Conservation (phyloP, 2,329 filamentous ascomycete species). For the Pestalotiopsis sp. region DNA sequence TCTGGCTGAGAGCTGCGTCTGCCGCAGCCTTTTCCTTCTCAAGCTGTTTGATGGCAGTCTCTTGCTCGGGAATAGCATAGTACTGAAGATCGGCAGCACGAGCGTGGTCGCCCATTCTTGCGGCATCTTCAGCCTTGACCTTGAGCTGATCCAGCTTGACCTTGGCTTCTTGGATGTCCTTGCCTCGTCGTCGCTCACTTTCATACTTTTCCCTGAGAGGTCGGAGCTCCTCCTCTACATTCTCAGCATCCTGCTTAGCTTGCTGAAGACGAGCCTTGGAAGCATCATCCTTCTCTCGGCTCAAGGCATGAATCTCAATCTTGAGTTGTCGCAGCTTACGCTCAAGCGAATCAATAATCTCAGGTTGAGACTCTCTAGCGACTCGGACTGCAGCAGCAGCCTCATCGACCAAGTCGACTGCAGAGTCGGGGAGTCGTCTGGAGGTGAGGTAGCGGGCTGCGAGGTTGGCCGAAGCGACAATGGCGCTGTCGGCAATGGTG, state of each 20-base stretch:
- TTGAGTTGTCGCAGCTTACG: conserved; percentile 86
- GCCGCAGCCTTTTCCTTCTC: conserved; percentile 80
- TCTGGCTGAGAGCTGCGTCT: conserved; percentile 69
- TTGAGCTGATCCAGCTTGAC: conserved; percentile 90
- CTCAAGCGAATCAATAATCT: conserved; percentile 93
- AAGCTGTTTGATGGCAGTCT: conserved; percentile 76
- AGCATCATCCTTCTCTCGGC: conserved; percentile 92
- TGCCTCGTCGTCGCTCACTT: conserved; percentile 86
- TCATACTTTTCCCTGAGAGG: conserved; percentile 96
- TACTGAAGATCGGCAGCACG: conserved; percentile 95
- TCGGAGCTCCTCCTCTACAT: conserved; percentile 89
- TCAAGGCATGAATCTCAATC: conserved; percentile 95
- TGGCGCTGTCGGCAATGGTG: conserved; percentile 90
- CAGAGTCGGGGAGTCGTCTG: conserved; percentile 90
- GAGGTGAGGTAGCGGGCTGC: conserved; percentile 92
- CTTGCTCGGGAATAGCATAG: conserved; percentile 94
- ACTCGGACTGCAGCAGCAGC: conserved; percentile 96
- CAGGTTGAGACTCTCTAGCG: conserved; percentile 92
- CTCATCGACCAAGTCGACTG: conserved; percentile 95
- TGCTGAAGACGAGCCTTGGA: conserved; percentile 81
- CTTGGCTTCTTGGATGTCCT: conserved; percentile 91
- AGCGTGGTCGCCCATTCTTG: conserved; percentile 79
- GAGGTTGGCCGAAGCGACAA: conserved; percentile 88
- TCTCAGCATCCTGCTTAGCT: conserved; percentile 88
- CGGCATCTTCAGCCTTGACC: conserved; percentile 92